Percentiles rank a stretch among this genome's conserved stretches.
Evolutionary conservation across 140 eudicot genomes (phyloP).

Genomic region (Anethum foeniculum): DNA sequence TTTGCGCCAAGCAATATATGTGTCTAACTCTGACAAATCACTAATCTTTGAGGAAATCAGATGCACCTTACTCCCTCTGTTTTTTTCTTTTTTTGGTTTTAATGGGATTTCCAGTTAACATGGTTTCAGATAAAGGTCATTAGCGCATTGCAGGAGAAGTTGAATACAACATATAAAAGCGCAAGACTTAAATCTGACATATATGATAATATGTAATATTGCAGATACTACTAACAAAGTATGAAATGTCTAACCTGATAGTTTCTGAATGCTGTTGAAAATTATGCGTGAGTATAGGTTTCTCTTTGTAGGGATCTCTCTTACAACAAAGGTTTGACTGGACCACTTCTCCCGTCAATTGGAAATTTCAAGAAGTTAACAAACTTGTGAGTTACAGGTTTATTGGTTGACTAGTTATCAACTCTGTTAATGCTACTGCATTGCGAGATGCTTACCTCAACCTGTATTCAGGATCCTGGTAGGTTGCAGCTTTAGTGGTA

Average conservation of each 20-base stretch:
- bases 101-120: neutral
- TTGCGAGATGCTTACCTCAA: constrained; percentile 3
- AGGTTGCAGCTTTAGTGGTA: constrained; percentile 63
- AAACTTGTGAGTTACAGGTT: constrained; percentile 43
- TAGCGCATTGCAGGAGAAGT: neutral
- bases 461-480: constrained; percentile 42
- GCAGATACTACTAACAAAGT: neutral
- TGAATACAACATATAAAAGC: neutral
- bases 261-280: neutral
- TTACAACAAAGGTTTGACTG: constrained; percentile 55
- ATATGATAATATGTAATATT: neutral
- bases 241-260: neutral
- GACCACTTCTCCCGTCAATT: constrained; percentile 53
- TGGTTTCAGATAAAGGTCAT: neutral
- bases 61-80: neutral
- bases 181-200: neutral
- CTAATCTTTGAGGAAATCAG: neutral
- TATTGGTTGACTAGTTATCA: neutral
- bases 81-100: neutral
- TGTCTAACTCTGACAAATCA: neutral
- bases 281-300: neutral
- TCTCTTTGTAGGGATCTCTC: constrained; percentile 62
- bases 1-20: neutral
- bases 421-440: neutral
- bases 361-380: constrained; percentile 49